Conservation (phyloP, 441 rosid genomes). For the Populus trichocarpa region DNA sequence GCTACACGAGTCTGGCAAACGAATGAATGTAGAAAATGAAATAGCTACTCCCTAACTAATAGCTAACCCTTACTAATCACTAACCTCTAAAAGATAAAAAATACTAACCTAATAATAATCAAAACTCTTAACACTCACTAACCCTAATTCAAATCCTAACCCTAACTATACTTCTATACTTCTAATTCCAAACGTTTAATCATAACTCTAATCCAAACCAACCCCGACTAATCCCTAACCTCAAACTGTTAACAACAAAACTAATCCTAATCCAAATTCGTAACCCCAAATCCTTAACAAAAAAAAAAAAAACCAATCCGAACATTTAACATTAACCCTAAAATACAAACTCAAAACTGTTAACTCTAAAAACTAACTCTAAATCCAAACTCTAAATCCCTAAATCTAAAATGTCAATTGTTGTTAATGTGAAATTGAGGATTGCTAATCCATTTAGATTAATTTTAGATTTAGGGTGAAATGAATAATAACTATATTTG, state of each 20-base stretch:
- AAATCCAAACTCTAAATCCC: no score
- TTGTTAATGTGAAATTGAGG: neutral
- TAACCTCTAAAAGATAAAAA: neutral
- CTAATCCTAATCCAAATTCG: neutral
- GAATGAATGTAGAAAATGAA: no score
- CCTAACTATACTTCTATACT: neutral
- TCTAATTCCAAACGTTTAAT: rapidly evolving
- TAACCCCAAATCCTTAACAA: neutral
- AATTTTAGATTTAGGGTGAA: neutral
- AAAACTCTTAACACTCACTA: no score
- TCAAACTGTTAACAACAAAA: no score
- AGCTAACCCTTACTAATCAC: neutral
- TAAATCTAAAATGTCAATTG: no score
- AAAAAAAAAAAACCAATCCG: no score
- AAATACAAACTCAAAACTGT: neutral
- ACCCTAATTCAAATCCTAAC: neutral
- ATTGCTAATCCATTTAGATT: no score
- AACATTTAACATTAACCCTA: no score
- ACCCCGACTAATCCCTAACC: no score
- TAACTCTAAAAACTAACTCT: neutral
- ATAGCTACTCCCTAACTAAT: neutral
- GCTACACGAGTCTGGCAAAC: no score
- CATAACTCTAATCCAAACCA: neutral
- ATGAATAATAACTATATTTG: no score
- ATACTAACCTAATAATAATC: neutral